These are phyloP conservation scores for Dendryphion nanum DNA, from an alignment of 2,329 filamentous ascomycete species.

Conservation along the genomic window DNA sequence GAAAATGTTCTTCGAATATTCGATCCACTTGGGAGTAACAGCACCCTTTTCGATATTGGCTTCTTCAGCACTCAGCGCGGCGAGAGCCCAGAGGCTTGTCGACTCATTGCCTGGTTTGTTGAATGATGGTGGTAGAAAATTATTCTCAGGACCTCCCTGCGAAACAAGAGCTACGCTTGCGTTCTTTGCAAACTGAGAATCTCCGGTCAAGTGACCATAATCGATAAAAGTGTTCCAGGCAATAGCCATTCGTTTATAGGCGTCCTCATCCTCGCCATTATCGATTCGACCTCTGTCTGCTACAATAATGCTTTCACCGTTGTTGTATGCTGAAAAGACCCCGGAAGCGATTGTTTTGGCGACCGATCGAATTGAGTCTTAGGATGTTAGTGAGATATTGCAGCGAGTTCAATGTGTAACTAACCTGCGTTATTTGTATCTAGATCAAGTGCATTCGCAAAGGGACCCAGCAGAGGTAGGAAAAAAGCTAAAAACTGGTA, in stretches of 20 bases:
- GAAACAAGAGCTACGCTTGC: conserved; percentile 40
- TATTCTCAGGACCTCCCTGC: conserved; percentile 30
- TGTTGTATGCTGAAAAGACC: background rate
- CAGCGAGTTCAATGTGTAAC: too few relatives aligned
- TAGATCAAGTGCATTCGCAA: too few relatives aligned
- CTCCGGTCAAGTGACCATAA: conserved; percentile 45
- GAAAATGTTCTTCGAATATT: conserved; percentile 68
- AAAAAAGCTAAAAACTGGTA: too few relatives aligned
- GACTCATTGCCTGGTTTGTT: conserved; percentile 63
- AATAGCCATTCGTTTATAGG: conserved; percentile 44
- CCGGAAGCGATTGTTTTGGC: conserved; percentile 31
- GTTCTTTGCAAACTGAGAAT: conserved; percentile 39
- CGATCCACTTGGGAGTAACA: conserved; percentile 62
- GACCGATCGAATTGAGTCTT: conserved; percentile 63
- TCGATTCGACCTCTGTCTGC: conserved; percentile 31
- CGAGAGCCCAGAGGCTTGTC: conserved; percentile 68
- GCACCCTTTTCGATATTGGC: conserved; percentile 49
- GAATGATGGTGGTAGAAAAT: conserved; percentile 41
- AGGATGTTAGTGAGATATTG: too few relatives aligned
- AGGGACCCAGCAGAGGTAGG: too few relatives aligned
- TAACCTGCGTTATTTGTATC: too few relatives aligned
- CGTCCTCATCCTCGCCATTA: conserved; percentile 44
- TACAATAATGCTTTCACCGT: background rate
- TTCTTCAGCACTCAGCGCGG: conserved; percentile 66
- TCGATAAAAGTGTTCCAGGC: conserved; percentile 30